Base-by-base conservation (phyloP, 192 early-diverging fungal species). In the Coemansia nantahalensis region DNA sequence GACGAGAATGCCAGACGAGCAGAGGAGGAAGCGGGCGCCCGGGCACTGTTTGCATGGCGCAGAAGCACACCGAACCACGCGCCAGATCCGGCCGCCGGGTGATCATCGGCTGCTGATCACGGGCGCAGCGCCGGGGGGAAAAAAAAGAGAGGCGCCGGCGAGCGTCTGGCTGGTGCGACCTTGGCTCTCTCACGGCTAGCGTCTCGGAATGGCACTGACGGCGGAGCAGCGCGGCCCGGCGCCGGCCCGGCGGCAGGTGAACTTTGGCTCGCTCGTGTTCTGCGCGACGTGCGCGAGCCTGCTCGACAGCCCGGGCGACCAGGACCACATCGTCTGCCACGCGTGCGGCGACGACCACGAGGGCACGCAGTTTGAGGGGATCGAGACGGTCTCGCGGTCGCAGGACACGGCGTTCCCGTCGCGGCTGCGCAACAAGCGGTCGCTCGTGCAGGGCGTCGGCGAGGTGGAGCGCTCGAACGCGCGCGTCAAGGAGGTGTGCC, bases 401-500 rank as follows among this genome's bases (percentile, higher is more conserved):
- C 79, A 83, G 32, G 82, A 82, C 22, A 83, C 79, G 42, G 85
- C 89, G 14, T 94, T 98, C 74, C 85, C 89, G 30, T 90, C 89
- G 6, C 74, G 68, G 17, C 69, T 90, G 42, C 82, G 81, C 39
- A 82, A 80, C 54, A 87, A 86, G 65, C 81, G 84, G 28, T 83
- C 84, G 41, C 70, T 86, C 51, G 85, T 89, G 32, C 68, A 76
- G 52, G 73, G 68, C 33, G 64, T 70, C 6, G 68, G 49, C n/a
- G 61, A 54, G 62, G 55, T 67, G 53, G 66, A 78, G 65, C 62
- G 59, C 17, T 49, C 56, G 8, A 53, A 79, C 40, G 68, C 65
- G 14, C 53, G 48, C 84, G 91, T 97, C 38, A 89, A 96, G 58
- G 94, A 99, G 68, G 90, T 87, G 56, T 99, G 96, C 74, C 93